Base-by-base conservation (phyloP, 164 flowering plant species). In the Vitis riparia region DNA sequence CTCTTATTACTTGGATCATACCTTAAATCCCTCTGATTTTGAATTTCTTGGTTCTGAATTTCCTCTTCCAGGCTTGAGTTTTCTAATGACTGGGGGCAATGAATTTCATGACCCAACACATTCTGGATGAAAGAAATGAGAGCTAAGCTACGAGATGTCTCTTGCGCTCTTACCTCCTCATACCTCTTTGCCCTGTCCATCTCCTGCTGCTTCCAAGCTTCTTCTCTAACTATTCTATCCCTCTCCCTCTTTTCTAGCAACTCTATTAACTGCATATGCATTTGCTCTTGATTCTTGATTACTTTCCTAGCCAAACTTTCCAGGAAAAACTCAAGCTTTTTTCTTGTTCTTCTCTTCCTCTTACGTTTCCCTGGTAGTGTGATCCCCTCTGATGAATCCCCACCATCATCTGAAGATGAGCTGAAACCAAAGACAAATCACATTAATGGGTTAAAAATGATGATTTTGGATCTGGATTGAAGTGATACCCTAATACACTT, bases 171-270 rank as follows among this genome's bases (percentile, higher is more conserved):
- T 17, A 72, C 10, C 62, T 82, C 80, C 56, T 83, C 80, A 6
- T 81, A 83, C 70, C 66, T 70, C 65, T 72, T 78, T 11, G 73
- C 71, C 69, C 86, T 77, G 55, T 86, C 88, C 62, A 79, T 82
- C 80, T 84, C 83, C 51, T 78, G 82, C 75, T 59, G 77, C 71
- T 64, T 83, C 91, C 93, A 87, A 37, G 84, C 86, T 78, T 89
- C 87, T 79, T 89, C 93, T 68, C 89, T 77, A 7, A 61, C 48
- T 8, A 79, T 73, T 61, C 88, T 77, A 74, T 86, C 91, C 66
- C 60, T 73, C 70, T 89, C 91, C 66, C 66, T 81, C 72, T 53
- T 83, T 69, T 82, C 93, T 16, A 87, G 59, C 57, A 70, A 53
- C 49, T 87, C 84, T 47, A 87, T 69, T 70, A 89, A 73, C 66